Evolutionary conservation across 2,329 filamentous ascomycete species (phyloP).

Genomic region (Capronia americana): DNA sequence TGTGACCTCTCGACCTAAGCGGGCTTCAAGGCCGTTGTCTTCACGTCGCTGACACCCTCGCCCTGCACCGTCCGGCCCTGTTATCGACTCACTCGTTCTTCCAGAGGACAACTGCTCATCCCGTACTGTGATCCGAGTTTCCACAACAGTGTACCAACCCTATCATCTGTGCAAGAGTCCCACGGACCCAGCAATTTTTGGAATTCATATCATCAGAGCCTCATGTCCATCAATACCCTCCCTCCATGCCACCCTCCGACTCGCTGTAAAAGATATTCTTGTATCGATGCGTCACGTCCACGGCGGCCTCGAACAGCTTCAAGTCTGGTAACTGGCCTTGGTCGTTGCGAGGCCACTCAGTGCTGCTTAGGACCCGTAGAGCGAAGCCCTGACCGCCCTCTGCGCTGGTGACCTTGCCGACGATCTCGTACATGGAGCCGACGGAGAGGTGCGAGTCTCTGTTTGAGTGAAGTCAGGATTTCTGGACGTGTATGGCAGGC

Average conservation of each 20-base stretch:
- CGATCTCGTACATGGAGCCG: conserved; percentile 54
- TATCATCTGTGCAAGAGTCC: background rate
- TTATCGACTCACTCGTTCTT: background rate
- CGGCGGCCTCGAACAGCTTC: conserved; percentile 75
- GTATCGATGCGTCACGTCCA: conserved; percentile 82
- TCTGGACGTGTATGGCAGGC: background rate
- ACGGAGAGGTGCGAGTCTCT: conserved; percentile 52
- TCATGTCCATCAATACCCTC: conserved; percentile 30
- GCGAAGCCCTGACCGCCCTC: conserved; percentile 52
- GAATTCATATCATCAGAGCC: background rate
- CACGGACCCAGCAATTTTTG: background rate
- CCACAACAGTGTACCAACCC: background rate
- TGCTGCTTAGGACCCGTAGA: conserved; percentile 49
- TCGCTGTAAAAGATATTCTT: conserved; percentile 78
- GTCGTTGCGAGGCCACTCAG: conserved; percentile 47
- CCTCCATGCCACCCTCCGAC: conserved; percentile 29
- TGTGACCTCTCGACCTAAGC: background rate
- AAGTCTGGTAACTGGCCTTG: conserved; percentile 65
- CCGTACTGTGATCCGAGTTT: background rate
- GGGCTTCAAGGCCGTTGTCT: background rate
- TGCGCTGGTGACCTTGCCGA: conserved; percentile 53
- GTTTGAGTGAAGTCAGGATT: conserved; percentile 10
- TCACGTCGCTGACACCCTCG: background rate
- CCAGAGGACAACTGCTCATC: background rate
- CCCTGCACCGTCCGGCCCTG: background rate